Conservation (phyloP, 805 yeast species). For the Tetrapisispora phaffii region DNA sequence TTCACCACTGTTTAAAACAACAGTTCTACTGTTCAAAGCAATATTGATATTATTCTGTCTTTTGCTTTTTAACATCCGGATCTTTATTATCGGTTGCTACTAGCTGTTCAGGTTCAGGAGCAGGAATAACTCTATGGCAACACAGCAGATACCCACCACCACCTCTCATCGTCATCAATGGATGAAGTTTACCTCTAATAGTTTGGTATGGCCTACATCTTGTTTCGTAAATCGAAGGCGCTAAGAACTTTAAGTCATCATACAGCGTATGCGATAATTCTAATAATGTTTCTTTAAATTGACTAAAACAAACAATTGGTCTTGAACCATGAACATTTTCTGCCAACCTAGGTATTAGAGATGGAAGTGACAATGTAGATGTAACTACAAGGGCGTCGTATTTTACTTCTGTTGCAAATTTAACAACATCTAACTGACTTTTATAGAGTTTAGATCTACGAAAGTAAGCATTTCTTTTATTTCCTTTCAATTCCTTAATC, state of each 20-base stretch:
- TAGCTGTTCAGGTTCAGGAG: slow-evolving; percentile 13
- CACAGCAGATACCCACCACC: slow-evolving; percentile 82
- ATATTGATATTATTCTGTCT: background rate
- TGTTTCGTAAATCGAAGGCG: slow-evolving; percentile 75
- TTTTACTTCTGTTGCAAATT: slow-evolving; percentile 39
- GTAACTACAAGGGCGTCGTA: slow-evolving; percentile 73
- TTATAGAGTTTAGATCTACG: slow-evolving; percentile 47
- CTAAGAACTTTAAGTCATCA: slow-evolving; percentile 60
- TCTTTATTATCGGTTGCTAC: background rate
- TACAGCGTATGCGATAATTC: slow-evolving; percentile 58
- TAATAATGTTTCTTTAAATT: slow-evolving; percentile 68
- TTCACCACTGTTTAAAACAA: background rate
- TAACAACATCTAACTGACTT: slow-evolving; percentile 35
- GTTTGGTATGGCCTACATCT: slow-evolving; percentile 84
- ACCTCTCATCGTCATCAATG: slow-evolving; percentile 85
- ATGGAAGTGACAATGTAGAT: slow-evolving; percentile 59
- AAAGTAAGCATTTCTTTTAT: slow-evolving; percentile 55
- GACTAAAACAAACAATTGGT: slow-evolving; percentile 74
- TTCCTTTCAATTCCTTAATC: slow-evolving; percentile 44
- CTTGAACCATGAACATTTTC: slow-evolving; percentile 73
- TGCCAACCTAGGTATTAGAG: slow-evolving; percentile 51
- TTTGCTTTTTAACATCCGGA: slow-evolving; percentile 5
- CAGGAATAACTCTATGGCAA: slow-evolving; percentile 72
- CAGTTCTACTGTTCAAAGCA: background rate
- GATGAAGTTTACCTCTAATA: slow-evolving; percentile 88